These are phyloP conservation scores for Heterobasidion annosum DNA, from an alignment of 1,284 basidiomycete genomes.

Conservation along the genomic window DNA sequence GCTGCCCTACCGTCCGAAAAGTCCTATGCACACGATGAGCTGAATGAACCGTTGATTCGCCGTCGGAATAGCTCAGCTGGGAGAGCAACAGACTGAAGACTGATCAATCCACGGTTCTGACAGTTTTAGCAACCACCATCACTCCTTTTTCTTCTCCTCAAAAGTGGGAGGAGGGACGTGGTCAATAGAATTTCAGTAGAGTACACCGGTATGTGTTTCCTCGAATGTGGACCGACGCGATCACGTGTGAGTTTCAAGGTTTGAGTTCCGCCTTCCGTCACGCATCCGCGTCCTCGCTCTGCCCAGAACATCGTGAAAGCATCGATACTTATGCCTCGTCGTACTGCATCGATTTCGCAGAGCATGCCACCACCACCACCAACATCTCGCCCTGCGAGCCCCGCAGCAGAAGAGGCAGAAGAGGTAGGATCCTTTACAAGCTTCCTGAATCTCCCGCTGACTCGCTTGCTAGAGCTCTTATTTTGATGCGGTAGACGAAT, in stretches of 20 bases:
- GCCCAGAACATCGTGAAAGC: no score
- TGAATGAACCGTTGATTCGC: neutral
- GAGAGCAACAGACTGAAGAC: slow-evolving; percentile 74
- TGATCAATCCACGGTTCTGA: neutral
- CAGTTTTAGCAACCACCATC: neutral
- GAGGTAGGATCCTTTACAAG: slow-evolving; percentile 21
- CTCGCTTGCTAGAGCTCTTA: slow-evolving; percentile 34
- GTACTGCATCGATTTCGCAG: slow-evolving; percentile 10
- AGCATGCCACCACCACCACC: slow-evolving; percentile 16
- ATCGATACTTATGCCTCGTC: neutral
- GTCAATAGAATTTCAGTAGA: no score
- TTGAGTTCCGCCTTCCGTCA: neutral
- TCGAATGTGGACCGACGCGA: no score
- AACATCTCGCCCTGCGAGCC: slow-evolving; percentile 26
- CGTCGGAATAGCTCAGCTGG: slow-evolving; percentile 60
- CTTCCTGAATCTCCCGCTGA: slow-evolving; percentile 1
- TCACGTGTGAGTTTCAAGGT: neutral
- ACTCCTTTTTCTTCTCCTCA: neutral
- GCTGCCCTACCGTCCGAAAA: no score
- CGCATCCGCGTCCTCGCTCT: neutral
- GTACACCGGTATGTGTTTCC: no score
- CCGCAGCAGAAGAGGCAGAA: slow-evolving; percentile 32
- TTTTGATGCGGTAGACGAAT: slow-evolving; percentile 80
- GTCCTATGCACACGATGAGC: no score
- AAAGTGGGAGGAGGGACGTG: neutral